A percentile compares a stretch with the other conserved stretches of the same genome.
phyloP scores from a whole-genome alignment of 441 rosid genomes.

The Pelargonium australe region DNA sequence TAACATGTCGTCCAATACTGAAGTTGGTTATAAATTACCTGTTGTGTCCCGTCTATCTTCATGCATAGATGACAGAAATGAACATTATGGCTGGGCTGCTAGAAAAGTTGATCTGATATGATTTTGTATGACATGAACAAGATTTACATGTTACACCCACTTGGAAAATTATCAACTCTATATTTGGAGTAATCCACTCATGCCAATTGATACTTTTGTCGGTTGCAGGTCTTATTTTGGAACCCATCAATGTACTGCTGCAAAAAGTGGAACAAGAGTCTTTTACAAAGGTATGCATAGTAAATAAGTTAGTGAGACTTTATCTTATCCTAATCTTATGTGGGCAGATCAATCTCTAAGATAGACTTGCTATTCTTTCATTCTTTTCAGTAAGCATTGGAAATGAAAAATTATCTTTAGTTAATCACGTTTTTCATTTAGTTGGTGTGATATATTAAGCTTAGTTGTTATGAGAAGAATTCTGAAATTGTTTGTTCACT shows the following conservation, averaged over 20 bases:
- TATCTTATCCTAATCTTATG: neutral
- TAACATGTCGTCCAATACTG: neutral
- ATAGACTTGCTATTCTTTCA: neutral
- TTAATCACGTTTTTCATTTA: neutral
- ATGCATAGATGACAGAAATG: neutral
- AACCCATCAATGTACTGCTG: slow-evolving; percentile 62
- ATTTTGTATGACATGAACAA: neutral
- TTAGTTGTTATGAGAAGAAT: neutral
- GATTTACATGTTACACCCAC: neutral
- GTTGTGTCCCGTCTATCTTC: neutral
- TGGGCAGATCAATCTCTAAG: neutral
- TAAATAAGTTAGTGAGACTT: neutral
- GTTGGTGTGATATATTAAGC: neutral
- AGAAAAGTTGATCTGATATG: neutral
- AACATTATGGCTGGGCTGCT: neutral
- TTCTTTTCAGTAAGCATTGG: neutral
- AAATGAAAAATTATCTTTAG: neutral
- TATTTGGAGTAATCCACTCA: neutral
- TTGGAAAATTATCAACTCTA: neutral
- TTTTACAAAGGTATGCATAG: slow-evolving; percentile 54
- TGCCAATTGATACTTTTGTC: slow-evolving; percentile 5
- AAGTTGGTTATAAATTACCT: slow-evolving; percentile 1
- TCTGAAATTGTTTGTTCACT: neutral
- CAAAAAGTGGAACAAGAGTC: slow-evolving; percentile 68
- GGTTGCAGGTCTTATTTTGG: slow-evolving; percentile 59